Base-by-base conservation (phyloP, 768 basidiomycete genomes). In the Lactarius hengduanensis region DNA sequence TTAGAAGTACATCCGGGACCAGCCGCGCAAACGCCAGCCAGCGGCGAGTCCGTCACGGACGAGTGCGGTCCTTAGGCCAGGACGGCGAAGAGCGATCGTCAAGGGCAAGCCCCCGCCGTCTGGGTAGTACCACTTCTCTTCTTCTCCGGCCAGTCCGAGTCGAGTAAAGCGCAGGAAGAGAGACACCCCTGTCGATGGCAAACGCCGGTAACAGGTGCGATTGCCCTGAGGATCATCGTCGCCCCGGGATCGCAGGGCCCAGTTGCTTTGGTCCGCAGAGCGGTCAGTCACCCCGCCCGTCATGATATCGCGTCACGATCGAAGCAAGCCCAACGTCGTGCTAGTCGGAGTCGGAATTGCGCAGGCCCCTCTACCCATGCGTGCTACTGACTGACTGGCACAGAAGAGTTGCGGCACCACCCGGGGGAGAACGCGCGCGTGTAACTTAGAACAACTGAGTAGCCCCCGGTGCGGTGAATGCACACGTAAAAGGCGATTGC, bases 191-290 rank as follows among this genome's bases (percentile, higher is more conserved):
- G 50, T 53, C 26, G 50, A 26, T 53, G 50, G 50, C 5, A 53
- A 26, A 28, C n/a, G 47, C 47, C 47, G 50, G 13, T 26, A 15
- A 2, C 47, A 50, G 47, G 47, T 50, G 47, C 50, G 50, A 53
- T 53, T 53, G 50, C 50, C 50, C 50, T 53, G 38, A 34, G 55
- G 64, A 65, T 61, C 64, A 32, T 61, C 59, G n/a, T 89, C 61
- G 71, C 3, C 32, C 10, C 32, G 18, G 28, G 56, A 62, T 62
- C 41, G 22, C 43, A 59, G 34, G 60, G 53, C 32, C 18, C 18
- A 36, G 34, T 41, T 50, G 22, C 30, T 18, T 55, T 56, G 22
- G 30, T n/a, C 36, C 61, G 30, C 57, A 26, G 61, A 43, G 56
- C 38, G 6, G 20, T 15, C 61, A 40, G 26, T 26, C 26, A 26